phyloP scores from a whole-genome alignment of 176 grass and related monocot genomes.

The Chloris gayana region DNA sequence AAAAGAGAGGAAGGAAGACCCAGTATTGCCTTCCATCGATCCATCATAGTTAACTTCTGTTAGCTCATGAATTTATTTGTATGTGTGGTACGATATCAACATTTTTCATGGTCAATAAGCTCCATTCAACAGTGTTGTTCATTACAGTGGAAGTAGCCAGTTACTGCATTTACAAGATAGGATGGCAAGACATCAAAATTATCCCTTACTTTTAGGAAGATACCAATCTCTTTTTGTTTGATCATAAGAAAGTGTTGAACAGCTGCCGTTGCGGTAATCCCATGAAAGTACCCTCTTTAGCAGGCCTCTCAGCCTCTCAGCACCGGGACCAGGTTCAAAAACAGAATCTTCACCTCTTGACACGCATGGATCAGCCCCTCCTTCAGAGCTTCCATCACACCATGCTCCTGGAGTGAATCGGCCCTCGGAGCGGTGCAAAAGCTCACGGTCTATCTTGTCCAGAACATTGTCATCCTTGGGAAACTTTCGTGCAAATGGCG shows the following conservation, averaged over 20 bases:
- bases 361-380: constrained; percentile 59
- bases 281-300: constrained; percentile 70
- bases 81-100: no score
- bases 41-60: background rate
- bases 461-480: constrained; percentile 82
- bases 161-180: constrained; percentile 42
- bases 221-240: constrained; percentile 87
- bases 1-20: background rate
- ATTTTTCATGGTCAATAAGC: constrained; percentile 40
- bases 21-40: background rate
- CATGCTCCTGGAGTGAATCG: constrained; percentile 80
- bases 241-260: constrained; percentile 69
- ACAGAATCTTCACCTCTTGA: constrained; percentile 58
- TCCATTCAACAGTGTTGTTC: constrained; percentile 26
- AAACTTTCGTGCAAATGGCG: constrained; percentile 89
- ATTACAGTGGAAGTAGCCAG: constrained; percentile 38
- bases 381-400: constrained; percentile 61
- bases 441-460: constrained; percentile 75
- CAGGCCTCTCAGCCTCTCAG: constrained; percentile 68
- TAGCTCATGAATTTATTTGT: no score
- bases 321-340: constrained; percentile 64
- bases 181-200: constrained; percentile 3
- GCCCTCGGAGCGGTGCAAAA: constrained; percentile 64
- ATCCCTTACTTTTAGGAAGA: constrained; percentile 42
- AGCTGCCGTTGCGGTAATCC: constrained; percentile 77